Evolutionary conservation across 1,139 yeast genomes (phyloP).

Genomic region (Sugiyamaella grinbergsii): DNA sequence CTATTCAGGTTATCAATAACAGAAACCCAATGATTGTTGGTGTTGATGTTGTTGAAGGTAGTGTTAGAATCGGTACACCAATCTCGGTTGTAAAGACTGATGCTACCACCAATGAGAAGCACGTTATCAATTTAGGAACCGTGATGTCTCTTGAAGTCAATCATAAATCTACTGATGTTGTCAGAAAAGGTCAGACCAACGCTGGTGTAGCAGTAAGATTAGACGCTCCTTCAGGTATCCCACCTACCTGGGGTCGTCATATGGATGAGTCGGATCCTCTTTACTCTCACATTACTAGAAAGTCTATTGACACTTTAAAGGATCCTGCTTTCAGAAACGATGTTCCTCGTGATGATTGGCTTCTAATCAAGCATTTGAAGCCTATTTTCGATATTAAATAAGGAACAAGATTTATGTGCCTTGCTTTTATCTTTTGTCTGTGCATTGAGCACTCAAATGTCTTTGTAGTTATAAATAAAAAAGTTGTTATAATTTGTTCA

Average conservation of each 20-base stretch:
- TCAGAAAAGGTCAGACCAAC: constrained; percentile 91
- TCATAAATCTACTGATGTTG: constrained; percentile 77
- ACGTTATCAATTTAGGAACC: constrained; percentile 74
- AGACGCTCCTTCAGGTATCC: constrained; percentile 86
- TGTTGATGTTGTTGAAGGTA: constrained; percentile 94
- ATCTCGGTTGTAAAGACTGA: constrained; percentile 90
- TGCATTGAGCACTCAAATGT: too few species aligned
- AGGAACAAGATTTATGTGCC: constrained; percentile 1
- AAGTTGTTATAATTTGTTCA: too few species aligned
- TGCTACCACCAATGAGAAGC: constrained; percentile 78
- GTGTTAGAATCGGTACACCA: constrained; percentile 89
- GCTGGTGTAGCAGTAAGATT: constrained; percentile 99
- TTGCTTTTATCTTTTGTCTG: too few species aligned
- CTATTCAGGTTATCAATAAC: constrained; percentile 94
- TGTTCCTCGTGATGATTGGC: constrained; percentile 94
- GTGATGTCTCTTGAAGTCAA: constrained; percentile 90
- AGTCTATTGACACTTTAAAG: constrained; percentile 92
- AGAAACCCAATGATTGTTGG: constrained; percentile 99
- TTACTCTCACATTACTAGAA: constrained; percentile 85
- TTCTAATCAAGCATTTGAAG: constrained; percentile 84
- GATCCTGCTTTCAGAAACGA: constrained; percentile 96
- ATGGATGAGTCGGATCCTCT: constrained; percentile 89
- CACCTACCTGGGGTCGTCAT: constrained; percentile 98
- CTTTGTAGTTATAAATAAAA: background rate
- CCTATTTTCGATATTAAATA: constrained; percentile 79